Conservation (phyloP, 345 rosid species). For the Gossypium turneri region DNA sequence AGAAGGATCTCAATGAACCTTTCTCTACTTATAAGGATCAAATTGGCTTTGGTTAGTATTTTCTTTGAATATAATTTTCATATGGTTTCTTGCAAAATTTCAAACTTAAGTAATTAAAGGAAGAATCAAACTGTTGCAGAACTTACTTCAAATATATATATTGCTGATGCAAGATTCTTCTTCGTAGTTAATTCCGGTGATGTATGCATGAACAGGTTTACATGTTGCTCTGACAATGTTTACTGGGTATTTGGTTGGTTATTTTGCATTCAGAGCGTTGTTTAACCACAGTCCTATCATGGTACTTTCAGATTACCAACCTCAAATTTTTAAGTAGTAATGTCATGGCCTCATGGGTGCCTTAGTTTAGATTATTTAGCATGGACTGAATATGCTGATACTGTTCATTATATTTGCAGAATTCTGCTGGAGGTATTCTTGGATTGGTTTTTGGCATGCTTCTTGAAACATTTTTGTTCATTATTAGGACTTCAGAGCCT, state of each 20-base stretch:
- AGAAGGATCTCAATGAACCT: slow-evolving; percentile 54
- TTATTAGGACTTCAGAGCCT: slow-evolving; percentile 61
- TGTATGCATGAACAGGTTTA: slow-evolving; percentile 47
- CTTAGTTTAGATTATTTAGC: background rate
- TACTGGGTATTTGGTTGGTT: slow-evolving; percentile 89
- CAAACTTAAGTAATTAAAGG: background rate
- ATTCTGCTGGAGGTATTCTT: slow-evolving; percentile 93
- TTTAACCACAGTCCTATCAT: slow-evolving; percentile 64
- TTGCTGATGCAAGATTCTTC: background rate
- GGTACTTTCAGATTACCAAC: slow-evolving; percentile 33
- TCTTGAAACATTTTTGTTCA: slow-evolving; percentile 82
- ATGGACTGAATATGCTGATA: background rate
- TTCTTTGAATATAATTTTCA: background rate
- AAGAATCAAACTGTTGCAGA: background rate
- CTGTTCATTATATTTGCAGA: slow-evolving; percentile 32
- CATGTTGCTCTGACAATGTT: slow-evolving; percentile 88
- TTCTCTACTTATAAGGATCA: slow-evolving; percentile 96
- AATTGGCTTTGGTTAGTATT: slow-evolving; percentile 73
- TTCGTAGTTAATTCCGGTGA: background rate
- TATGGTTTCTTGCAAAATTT: background rate
- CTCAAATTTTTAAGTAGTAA: background rate
- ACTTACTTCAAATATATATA: background rate
- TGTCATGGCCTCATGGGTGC: background rate
- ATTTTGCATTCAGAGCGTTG: slow-evolving; percentile 76
- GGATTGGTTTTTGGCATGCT: slow-evolving; percentile 88